Conservation (phyloP, 2,329 filamentous ascomycete species). For the Colletotrichum sansevieriae region DNA sequence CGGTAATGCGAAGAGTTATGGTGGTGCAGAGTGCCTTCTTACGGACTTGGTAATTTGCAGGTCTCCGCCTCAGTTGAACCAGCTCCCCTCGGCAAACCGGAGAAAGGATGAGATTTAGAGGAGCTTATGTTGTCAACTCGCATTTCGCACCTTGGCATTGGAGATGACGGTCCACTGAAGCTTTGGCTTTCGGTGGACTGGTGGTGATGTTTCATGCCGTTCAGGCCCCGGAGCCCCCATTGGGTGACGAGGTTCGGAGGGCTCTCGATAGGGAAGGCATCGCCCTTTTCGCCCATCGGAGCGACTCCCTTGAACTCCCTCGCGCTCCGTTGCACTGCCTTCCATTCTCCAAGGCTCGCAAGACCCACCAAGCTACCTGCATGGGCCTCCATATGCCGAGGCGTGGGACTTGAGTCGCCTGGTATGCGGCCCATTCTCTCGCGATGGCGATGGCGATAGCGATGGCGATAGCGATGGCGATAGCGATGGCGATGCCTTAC, state of each 20-base stretch:
- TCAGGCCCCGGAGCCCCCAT: constrained; percentile 4
- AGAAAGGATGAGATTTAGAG: not conserved
- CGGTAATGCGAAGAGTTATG: not conserved
- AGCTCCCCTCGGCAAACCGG: no score
- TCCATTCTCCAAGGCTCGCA: constrained; percentile 28
- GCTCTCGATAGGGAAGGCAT: constrained; percentile 35
- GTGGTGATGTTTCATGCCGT: constrained; percentile 35
- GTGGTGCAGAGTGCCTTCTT: no score
- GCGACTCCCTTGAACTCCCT: constrained; percentile 31
- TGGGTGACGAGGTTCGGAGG: constrained; percentile 29
- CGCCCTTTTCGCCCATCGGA: constrained; percentile 25
- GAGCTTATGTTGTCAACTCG: no score
- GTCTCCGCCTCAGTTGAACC: no score
- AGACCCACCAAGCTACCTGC: not conserved
- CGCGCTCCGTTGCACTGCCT: constrained; percentile 38
- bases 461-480: no score
- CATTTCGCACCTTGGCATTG: constrained; percentile 21
- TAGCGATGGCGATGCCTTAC: constrained; percentile 1
- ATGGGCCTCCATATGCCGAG: constrained; percentile 24
- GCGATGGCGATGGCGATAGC: not conserved
- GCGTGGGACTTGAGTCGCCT: constrained; percentile 11
- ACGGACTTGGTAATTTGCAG: no score
- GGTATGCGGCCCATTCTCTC: constrained; percentile 12
- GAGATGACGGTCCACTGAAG: not conserved
- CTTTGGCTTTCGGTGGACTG: constrained; percentile 26